Percentiles rank a stretch among this genome's conserved stretches.
Conservation (phyloP, 192 early-diverging fungal genomes). For the Backusella liffmaniae region DNA sequence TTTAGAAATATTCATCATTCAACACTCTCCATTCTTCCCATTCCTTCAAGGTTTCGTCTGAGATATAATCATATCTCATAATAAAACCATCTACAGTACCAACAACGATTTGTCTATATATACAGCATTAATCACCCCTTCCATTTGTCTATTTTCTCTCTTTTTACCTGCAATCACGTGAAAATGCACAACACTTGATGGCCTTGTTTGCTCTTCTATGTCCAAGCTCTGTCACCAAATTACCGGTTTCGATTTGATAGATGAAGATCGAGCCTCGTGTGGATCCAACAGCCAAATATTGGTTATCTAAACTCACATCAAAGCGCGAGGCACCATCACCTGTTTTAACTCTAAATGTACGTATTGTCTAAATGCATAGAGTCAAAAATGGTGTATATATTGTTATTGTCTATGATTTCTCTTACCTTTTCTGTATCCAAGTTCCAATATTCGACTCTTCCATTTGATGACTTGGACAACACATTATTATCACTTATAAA, state of each 20-base stretch:
- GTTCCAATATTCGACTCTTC: constrained; percentile 78
- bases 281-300: constrained; percentile 74
- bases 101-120: constrained; percentile 60
- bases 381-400: neutral
- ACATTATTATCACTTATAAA: constrained; percentile 61
- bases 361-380: constrained; percentile 29
- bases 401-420: neutral
- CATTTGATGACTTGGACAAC: constrained; percentile 71
- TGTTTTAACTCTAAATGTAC: constrained; percentile 36
- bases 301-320: constrained; percentile 69
- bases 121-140: neutral
- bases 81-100: constrained; percentile 78
- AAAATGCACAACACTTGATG: constrained; percentile 77
- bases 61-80: constrained; percentile 82
- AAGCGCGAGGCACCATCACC: constrained; percentile 52
- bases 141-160: neutral
- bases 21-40: constrained; percentile 58
- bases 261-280: constrained; percentile 69
- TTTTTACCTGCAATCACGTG: constrained; percentile 64
- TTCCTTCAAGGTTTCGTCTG: constrained; percentile 67
- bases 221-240: constrained; percentile 56
- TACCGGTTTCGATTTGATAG: constrained; percentile 69
- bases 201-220: constrained; percentile 80
- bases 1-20: neutral
- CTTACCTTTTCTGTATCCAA: constrained; percentile 41